Percentiles rank a stretch among this genome's conserved stretches.
Evolutionary conservation across 2,329 filamentous ascomycete genomes (phyloP).

Genomic region (Talaromyces sp.): DNA sequence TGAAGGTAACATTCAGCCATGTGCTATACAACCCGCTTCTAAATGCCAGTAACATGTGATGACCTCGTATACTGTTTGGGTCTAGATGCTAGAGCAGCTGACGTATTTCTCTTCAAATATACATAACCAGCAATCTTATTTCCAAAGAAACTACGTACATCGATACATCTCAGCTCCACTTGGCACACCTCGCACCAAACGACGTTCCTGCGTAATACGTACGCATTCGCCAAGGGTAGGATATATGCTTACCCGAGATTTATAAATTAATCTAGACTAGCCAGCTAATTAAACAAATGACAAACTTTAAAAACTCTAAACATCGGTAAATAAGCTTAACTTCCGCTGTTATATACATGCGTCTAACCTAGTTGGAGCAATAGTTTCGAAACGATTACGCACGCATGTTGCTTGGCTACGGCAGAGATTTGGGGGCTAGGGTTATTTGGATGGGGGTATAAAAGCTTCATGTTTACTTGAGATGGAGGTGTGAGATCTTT

Average conservation of each 20-base stretch:
- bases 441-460: background rate
- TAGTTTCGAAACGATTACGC: background rate
- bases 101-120: background rate
- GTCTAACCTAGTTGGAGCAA: background rate
- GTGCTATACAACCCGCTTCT: background rate
- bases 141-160: background rate
- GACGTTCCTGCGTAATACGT: background rate
- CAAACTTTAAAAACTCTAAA: background rate
- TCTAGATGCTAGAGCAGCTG: background rate
- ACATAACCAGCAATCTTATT: background rate
- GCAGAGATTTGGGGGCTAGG: background rate
- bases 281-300: background rate
- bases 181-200: background rate
- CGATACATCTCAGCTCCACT: background rate
- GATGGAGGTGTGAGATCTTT: background rate
- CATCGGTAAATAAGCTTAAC: background rate
- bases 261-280: background rate
- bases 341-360: background rate
- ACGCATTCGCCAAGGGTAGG: background rate
- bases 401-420: background rate
- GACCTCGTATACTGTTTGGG: background rate
- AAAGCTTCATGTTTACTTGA: background rate
- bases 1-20: background rate
- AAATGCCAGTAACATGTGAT: background rate
- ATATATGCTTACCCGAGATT: background rate